phyloP scores from a whole-genome alignment of 805 yeast species.

The Starmera quercuum region DNA sequence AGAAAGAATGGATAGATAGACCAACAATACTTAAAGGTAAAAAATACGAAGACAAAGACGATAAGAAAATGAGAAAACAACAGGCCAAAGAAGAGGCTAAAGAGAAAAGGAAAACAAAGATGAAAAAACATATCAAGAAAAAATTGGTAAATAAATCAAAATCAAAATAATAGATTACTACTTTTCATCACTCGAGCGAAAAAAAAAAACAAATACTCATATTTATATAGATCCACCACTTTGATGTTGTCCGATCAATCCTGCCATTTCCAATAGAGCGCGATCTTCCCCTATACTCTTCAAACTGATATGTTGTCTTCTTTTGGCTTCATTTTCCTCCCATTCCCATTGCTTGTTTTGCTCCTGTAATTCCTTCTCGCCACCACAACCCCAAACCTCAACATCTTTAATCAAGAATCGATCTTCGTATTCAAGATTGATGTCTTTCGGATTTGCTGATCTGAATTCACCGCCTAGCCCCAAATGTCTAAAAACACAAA shows the following conservation, averaged over 20 bases:
- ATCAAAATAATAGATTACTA: slow-evolving; percentile 20
- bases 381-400: slow-evolving; percentile 92
- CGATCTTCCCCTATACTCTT: slow-evolving; percentile 69
- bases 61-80: slow-evolving; percentile 65
- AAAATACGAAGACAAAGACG: slow-evolving; percentile 71
- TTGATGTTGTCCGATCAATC: slow-evolving; percentile 41
- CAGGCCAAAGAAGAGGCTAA: slow-evolving; percentile 69
- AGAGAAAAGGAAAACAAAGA: slow-evolving; percentile 73
- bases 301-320: slow-evolving; percentile 64
- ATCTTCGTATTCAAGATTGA: slow-evolving; percentile 47
- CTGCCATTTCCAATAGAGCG: slow-evolving; percentile 82
- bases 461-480: slow-evolving; percentile 46
- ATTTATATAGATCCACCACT: slow-evolving; percentile 41
- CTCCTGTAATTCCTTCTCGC: slow-evolving; percentile 65
- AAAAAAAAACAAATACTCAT: background rate
- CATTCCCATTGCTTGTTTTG: slow-evolving; percentile 81
- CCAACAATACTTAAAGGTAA: slow-evolving; percentile 51
- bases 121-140: slow-evolving; percentile 79
- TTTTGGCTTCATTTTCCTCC: slow-evolving; percentile 82
- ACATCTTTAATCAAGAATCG: slow-evolving; percentile 64
- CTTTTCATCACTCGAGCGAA: background rate
- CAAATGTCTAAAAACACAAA: slow-evolving; percentile 68
- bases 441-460: slow-evolving; percentile 22
- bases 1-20: slow-evolving; percentile 37
- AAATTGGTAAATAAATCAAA: slow-evolving; percentile 56